These are phyloP conservation scores for Staphylotrichum tortipilum DNA, from an alignment of 495 filamentous ascomycete genomes.

Conservation along the genomic window DNA sequence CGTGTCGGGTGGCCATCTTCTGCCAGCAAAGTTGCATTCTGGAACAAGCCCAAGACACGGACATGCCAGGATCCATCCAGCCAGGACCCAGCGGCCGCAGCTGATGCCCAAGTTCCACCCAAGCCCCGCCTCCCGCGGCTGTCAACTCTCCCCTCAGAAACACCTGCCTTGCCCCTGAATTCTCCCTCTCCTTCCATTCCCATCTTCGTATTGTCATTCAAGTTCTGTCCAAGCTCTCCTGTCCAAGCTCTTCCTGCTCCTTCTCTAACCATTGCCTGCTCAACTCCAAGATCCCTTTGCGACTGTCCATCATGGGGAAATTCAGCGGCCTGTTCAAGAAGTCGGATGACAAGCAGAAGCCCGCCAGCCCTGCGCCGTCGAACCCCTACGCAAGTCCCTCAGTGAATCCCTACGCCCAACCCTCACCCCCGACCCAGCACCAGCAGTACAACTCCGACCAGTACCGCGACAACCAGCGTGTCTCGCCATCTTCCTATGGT, in stretches of 20 bases:
- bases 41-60: slow-evolving; percentile 23
- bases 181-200: slow-evolving; percentile 1
- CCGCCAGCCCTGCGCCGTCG: too few relatives aligned
- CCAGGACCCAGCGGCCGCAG: neutral
- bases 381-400: slow-evolving; percentile 68
- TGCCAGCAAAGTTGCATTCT: slow-evolving; percentile 6
- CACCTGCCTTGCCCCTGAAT: slow-evolving; percentile 3
- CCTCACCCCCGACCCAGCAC: slow-evolving; percentile 26
- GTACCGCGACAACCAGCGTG: neutral
- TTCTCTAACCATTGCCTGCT: neutral
- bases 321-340: slow-evolving; percentile 51
- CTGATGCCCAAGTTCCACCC: slow-evolving; percentile 11
- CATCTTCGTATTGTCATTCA: too few relatives aligned
- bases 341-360: slow-evolving; percentile 53
- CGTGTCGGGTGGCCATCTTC: slow-evolving; percentile 1
- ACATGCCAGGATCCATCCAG: too few relatives aligned
- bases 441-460: slow-evolving; percentile 4
- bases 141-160: slow-evolving; percentile 2
- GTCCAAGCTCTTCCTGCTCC: neutral
- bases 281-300: neutral
- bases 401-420: slow-evolving; percentile 42
- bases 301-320: slow-evolving; percentile 47
- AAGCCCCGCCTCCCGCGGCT: slow-evolving; percentile 6
- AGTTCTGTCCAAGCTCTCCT: neutral
- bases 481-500: neutral